phyloP scores from a whole-genome alignment of 1,139 yeast species.

The Yamadazyma triangularis region DNA sequence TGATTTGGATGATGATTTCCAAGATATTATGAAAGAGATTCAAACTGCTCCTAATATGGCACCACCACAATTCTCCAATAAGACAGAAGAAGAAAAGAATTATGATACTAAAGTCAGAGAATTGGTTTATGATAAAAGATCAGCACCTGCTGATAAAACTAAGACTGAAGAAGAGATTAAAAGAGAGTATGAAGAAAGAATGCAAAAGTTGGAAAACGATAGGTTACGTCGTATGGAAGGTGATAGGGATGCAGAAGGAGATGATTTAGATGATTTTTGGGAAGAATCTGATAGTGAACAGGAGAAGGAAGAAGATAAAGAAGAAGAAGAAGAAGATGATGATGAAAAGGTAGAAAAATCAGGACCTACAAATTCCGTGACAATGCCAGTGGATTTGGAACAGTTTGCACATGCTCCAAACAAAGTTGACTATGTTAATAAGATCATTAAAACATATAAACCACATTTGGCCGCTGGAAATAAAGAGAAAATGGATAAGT shows the following conservation, averaged over 20 bases:
- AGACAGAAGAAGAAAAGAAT: conserved; percentile 46
- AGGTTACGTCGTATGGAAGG: conserved; percentile 87
- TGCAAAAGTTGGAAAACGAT: conserved; percentile 68
- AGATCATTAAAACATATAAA: conserved; percentile 58
- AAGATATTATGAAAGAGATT: conserved; percentile 66
- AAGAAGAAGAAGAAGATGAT: conserved; percentile 19
- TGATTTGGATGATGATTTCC: conserved; percentile 76
- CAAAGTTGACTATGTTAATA: conserved; percentile 43
- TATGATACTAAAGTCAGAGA: conserved; percentile 80
- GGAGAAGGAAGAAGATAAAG: conserved; percentile 29
- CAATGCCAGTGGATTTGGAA: conserved; percentile 60
- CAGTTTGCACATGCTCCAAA: conserved; percentile 15
- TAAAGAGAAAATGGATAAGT: conserved; percentile 64
- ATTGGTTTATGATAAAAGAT: conserved; percentile 77
- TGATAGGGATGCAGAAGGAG: conserved; percentile 56
- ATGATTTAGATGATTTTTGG: conserved; percentile 67
- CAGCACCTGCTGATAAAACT: conserved; percentile 94
- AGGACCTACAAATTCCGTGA: conserved; percentile 7
- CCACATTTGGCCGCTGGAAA: conserved; percentile 81
- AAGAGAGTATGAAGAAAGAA: conserved; percentile 62
- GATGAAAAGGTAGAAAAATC: too few species aligned
- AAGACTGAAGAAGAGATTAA: conserved; percentile 84
- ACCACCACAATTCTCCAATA: conserved; percentile 21
- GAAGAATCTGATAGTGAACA: conserved; percentile 48
- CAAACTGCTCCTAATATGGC: conserved; percentile 15